These are phyloP conservation scores for Schoenoplectus triqueter DNA, from an alignment of 202 grass and related monocot genomes.

Conservation along the genomic window DNA sequence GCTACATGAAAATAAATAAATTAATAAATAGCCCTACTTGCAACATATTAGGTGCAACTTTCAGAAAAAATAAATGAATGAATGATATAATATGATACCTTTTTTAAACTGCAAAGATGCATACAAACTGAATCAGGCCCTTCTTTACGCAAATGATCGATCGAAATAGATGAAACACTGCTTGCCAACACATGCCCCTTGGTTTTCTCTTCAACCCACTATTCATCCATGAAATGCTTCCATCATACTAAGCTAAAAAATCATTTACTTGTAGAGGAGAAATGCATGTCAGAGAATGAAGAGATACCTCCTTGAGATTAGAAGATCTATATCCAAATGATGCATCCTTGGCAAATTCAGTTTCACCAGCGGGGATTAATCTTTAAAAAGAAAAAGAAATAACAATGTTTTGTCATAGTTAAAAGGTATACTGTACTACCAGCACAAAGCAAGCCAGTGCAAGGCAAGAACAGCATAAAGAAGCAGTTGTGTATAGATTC, in stretches of 20 bases:
- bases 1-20: too few species aligned
- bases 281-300: not conserved
- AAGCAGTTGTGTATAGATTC: slow-evolving; percentile 40
- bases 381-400: slow-evolving; percentile 44
- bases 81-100: slow-evolving; percentile 56
- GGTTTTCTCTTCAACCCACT: slow-evolving; percentile 99
- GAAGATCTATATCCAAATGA: slow-evolving; percentile 97
- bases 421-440: not conserved
- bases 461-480: too few species aligned
- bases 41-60: slow-evolving; percentile 2
- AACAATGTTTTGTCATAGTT: slow-evolving; percentile 1
- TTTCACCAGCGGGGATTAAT: slow-evolving; percentile 86
- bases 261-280: not conserved
- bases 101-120: slow-evolving; percentile 70
- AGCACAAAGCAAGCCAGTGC: too few species aligned
- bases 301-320: slow-evolving; percentile 85
- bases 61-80: not conserved
- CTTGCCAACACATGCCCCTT: slow-evolving; percentile 60
- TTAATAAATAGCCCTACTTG: too few species aligned
- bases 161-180: slow-evolving; percentile 87
- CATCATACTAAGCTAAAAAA: slow-evolving; percentile 29
- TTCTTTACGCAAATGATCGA: slow-evolving; percentile 75
- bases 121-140: slow-evolving; percentile 82
- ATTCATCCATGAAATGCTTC: slow-evolving; percentile 35
- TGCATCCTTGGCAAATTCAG: slow-evolving; percentile 96